These are phyloP conservation scores for Raffaelea ambrosiae DNA, from an alignment of 2,329 filamentous ascomycete genomes.

Conservation along the genomic window DNA sequence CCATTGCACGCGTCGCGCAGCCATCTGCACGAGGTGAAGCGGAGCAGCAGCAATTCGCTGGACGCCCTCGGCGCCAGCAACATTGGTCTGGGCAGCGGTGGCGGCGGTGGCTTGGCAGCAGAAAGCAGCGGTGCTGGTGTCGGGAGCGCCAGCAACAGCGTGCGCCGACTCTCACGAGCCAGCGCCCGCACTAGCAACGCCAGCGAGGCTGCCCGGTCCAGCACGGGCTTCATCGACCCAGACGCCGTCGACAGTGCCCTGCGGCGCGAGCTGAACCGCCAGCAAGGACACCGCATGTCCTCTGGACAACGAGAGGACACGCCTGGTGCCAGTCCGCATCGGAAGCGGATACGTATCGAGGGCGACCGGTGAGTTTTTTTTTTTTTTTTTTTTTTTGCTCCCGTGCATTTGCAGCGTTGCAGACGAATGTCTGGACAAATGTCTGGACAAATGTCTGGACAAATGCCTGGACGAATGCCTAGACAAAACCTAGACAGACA, in stretches of 20 bases:
- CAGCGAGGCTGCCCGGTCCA: conserved; percentile 18
- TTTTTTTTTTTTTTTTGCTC: not conserved
- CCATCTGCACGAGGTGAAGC: conserved; percentile 5
- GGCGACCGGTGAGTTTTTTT: conserved; percentile 47
- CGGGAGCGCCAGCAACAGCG: not conserved
- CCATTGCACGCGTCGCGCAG: not conserved
- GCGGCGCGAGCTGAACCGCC: conserved; percentile 37
- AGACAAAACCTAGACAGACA: too few relatives aligned
- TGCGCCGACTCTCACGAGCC: not conserved
- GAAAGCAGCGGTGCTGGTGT: not conserved
- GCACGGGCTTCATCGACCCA: conserved; percentile 32
- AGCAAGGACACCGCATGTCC: not conserved
- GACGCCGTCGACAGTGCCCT: conserved; percentile 43
- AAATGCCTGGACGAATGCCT: too few relatives aligned
- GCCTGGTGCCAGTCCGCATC: conserved; percentile 44
- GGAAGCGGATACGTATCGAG: conserved; percentile 52
- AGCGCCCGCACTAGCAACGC: conserved; percentile 2
- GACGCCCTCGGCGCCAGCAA: not conserved
- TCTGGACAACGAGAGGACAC: conserved; percentile 41
- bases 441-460: too few relatives aligned
- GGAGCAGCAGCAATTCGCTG: conserved; percentile 2
- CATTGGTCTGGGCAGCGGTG: conserved; percentile 1
- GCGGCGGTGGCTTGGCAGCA: too few relatives aligned
- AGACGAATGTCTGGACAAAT: too few relatives aligned
- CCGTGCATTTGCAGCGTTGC: too few relatives aligned